These are phyloP conservation scores for Lasiosphaeria miniovina DNA, from an alignment of 495 filamentous ascomycete genomes.

Conservation along the genomic window DNA sequence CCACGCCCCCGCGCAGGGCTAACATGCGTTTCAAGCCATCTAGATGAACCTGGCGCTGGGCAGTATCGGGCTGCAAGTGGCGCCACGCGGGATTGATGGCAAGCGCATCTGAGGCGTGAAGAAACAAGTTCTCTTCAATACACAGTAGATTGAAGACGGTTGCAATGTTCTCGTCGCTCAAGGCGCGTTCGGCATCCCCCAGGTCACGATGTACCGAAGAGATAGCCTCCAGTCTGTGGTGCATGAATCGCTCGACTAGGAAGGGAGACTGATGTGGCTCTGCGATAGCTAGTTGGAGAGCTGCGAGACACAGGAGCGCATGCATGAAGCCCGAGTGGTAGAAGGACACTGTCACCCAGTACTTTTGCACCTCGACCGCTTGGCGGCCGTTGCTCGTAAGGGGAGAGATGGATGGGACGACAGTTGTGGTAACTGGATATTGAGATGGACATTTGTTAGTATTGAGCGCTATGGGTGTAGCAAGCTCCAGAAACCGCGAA, in stretches of 20 bases:
- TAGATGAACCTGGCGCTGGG: conserved; percentile 13
- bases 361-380: conserved; percentile 8
- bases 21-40: conserved; percentile 17
- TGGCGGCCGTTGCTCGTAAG: not conserved
- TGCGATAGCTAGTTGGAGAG: conserved; percentile 15
- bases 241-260: conserved; percentile 16
- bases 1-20: conserved; percentile 15
- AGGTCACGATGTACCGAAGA: conserved; percentile 11
- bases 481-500: not conserved
- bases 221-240: conserved; percentile 20
- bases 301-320: conserved; percentile 12
- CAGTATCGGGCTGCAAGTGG: conserved; percentile 9
- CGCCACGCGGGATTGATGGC: not conserved
- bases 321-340: conserved; percentile 15
- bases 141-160: conserved; percentile 15
- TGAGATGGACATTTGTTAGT: not conserved
- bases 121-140: conserved; percentile 13
- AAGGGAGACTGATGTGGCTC: conserved; percentile 4
- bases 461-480: too few species aligned
- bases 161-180: conserved; percentile 18
- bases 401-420: conserved; percentile 10
- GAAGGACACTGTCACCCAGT: conserved; percentile 16
- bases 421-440: conserved; percentile 8
- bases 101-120: conserved; percentile 3
- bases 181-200: not conserved